Evolutionary conservation across 441 rosid genomes (phyloP).

Genomic region (Metrosideros polymorpha): DNA sequence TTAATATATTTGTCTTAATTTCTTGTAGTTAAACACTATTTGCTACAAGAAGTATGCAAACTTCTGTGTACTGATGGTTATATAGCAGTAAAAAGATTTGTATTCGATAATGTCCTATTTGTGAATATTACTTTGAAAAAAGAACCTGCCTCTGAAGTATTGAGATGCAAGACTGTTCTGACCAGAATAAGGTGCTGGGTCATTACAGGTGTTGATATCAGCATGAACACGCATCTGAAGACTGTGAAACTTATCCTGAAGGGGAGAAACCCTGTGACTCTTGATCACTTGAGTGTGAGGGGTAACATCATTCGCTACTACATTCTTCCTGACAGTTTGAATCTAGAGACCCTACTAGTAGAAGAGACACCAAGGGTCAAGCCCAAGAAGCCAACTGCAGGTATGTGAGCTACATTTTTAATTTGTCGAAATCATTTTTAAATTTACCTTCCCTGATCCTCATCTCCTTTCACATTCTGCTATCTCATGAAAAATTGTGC

Average conservation of each 20-base stretch:
- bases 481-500: not conserved
- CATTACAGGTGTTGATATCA: slow-evolving; percentile 76
- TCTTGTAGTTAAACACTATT: not conserved
- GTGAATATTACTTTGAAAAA: not conserved
- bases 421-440: not conserved
- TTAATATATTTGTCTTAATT: not conserved
- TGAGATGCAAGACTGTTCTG: not conserved
- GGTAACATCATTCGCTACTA: slow-evolving; percentile 94
- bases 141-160: not conserved
- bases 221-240: slow-evolving; percentile 96
- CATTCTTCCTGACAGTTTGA: slow-evolving; percentile 95
- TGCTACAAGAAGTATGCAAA: not conserved
- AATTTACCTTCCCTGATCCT: not conserved
- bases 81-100: not conserved
- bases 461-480: not conserved
- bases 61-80: not conserved
- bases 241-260: slow-evolving; percentile 85
- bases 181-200: not conserved
- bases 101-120: not conserved
- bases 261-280: slow-evolving; percentile 82
- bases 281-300: slow-evolving; percentile 94
- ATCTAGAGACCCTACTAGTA: slow-evolving; percentile 88
- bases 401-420: slow-evolving; percentile 19
- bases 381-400: slow-evolving; percentile 92
- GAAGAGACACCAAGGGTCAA: slow-evolving; percentile 94